phyloP scores from a whole-genome alignment of 1,284 basidiomycete species.

The Irpex lacteus region DNA sequence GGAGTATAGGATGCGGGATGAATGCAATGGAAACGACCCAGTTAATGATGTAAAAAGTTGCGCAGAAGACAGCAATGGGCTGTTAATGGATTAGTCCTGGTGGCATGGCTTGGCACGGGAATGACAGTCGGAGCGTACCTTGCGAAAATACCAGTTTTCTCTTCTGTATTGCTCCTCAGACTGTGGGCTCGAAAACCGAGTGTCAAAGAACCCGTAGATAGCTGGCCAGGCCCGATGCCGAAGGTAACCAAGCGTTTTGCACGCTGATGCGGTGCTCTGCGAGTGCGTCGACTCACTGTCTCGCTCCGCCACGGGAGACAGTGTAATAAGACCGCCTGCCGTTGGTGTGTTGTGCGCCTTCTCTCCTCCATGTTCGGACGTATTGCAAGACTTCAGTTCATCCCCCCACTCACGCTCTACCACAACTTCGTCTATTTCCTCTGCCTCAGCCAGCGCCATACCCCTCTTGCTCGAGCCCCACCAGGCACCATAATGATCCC shows the following conservation, averaged over 20 bases:
- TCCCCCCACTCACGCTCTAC: constrained; percentile 68
- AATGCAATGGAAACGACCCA: constrained; percentile 65
- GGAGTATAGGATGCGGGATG: constrained; percentile 41
- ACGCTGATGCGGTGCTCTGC: constrained; percentile 17
- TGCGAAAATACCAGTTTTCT: constrained; percentile 51
- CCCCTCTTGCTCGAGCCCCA: neutral
- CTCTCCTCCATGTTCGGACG: constrained; percentile 42
- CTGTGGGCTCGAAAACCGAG: constrained; percentile 54
- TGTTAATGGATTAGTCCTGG: constrained; percentile 18
- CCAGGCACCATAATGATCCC: constrained; percentile 15
- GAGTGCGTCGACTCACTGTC: constrained; percentile 30
- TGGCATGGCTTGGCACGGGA: neutral
- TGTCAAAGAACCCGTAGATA: constrained; percentile 49
- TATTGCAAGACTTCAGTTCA: constrained; percentile 45
- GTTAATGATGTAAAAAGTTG: constrained; percentile 65
- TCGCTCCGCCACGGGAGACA: constrained; percentile 30
- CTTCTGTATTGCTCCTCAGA: constrained; percentile 57
- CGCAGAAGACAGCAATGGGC: constrained; percentile 62
- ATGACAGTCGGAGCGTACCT: constrained; percentile 29
- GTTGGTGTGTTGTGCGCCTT: constrained; percentile 28
- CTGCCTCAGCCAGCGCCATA: constrained; percentile 23
- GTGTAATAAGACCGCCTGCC: constrained; percentile 35
- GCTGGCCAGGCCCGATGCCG: constrained; percentile 42
- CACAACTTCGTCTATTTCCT: constrained; percentile 64
- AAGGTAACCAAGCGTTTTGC: constrained; percentile 28